Base-by-base conservation (phyloP, 306 rosid species). In the Castanopsis chinensis region DNA sequence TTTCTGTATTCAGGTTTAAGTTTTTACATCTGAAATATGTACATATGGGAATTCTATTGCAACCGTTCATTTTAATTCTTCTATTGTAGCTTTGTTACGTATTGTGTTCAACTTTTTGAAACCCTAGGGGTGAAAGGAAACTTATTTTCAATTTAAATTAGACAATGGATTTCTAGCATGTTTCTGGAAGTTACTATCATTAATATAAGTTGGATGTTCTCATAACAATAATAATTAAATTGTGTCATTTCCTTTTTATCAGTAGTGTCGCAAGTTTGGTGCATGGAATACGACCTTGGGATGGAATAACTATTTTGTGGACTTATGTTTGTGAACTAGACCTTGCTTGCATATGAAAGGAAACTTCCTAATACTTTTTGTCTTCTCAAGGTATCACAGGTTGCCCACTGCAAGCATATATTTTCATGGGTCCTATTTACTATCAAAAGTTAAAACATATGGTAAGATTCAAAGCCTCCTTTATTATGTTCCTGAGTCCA, bases 381-480 rank as follows among this genome's bases (percentile, higher is more conserved):
- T 74, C 41, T 54, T 79, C 70, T 86, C 71, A 85, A 92, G 99
- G 99, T 73, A 92, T 92, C 78, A 95, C 98, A 0, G 99, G 99
- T 76, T 91, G 96, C 82, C 97, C 99, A 49, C 78, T 95, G 84
- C 97, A 95, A 82, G 99, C 99, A 14, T 95, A 95, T 81, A 95
- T 95, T 81, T 95, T 95, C 82, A 95, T 95, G 99, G 99, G 99
- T 72, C 99, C 97, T 58, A 95, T 92, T 77, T 95, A 95, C 92
- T 95, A 95, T 85, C 99, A 92, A 84, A 95, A 92, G 87, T 84
- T 92, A 82, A 95, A 95, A 80, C 98, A 95, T 81, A 95, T 92
- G 99, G 99, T 90, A 76, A 88, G 96, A 71, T 69, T 69, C 63
- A 41, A 80, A 32, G 3, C 51, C 37, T 33, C 12, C 45, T 32